Evolutionary conservation across 2,329 filamentous ascomycete genomes (phyloP).

Genomic region (Fusarium compactum): DNA sequence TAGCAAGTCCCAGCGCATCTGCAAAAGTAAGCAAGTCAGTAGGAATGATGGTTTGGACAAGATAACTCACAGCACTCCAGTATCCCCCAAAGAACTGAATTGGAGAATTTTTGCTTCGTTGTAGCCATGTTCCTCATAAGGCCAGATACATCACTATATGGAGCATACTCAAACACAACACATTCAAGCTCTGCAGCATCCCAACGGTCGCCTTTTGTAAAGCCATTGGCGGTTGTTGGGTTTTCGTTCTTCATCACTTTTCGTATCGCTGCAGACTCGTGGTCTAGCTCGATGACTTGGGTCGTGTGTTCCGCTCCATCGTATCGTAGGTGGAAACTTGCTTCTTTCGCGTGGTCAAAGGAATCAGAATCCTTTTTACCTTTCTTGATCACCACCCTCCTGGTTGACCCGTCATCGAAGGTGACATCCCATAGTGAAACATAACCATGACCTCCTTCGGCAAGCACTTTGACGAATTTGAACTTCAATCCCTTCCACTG

Average conservation of each 20-base stretch:
- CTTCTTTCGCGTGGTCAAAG: conserved; percentile 33
- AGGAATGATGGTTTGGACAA: neutral
- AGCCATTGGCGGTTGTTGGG: neutral
- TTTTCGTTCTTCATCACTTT: conserved; percentile 6
- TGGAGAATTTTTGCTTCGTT: conserved; percentile 17
- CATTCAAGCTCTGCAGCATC: conserved; percentile 3
- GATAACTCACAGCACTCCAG: conserved; percentile 48
- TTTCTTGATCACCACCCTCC: conserved; percentile 48
- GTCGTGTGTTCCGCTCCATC: conserved; percentile 45
- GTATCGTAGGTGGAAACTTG: conserved; percentile 46
- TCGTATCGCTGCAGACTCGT: conserved; percentile 20
- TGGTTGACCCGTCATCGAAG: conserved; percentile 38
- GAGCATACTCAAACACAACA: conserved; percentile 47
- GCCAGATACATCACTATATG: conserved; percentile 40
- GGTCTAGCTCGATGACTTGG: conserved; percentile 44
- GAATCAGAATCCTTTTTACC: neutral
- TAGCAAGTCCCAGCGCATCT: conserved; percentile 48
- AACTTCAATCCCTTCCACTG: conserved; percentile 41
- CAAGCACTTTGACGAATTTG: conserved; percentile 45
- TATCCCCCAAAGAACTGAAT: conserved; percentile 47
- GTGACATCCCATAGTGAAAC: conserved; percentile 42
- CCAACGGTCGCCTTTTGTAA: conserved; percentile 8
- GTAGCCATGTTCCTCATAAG: conserved; percentile 28
- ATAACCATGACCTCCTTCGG: conserved; percentile 46
- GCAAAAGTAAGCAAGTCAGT: conserved; percentile 2